Percentiles rank a stretch among this genome's conserved stretches.
phyloP scores from a whole-genome alignment of 306 rosid species.

The Geum urbanum region DNA sequence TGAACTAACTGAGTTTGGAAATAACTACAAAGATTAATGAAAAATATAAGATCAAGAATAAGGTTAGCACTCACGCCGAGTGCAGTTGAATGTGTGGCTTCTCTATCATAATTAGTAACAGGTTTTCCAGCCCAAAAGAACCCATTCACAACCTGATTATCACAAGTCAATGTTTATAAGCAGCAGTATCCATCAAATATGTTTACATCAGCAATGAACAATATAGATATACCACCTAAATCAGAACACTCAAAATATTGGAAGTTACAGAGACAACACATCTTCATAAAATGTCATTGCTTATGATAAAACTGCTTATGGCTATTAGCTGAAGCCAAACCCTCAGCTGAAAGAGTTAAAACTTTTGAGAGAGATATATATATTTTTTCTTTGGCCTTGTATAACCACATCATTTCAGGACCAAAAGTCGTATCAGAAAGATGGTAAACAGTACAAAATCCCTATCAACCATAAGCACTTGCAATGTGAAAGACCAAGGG shows the following conservation, averaged over 20 bases:
- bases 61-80: constrained; percentile 75
- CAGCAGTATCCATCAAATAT: not conserved
- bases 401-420: not conserved
- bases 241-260: not conserved
- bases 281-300: not conserved
- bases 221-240: not conserved
- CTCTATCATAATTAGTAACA: constrained; percentile 54
- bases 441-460: not conserved
- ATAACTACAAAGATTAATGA: not conserved
- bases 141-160: constrained; percentile 86
- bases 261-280: not conserved
- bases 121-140: constrained; percentile 95
- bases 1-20: constrained; percentile 9
- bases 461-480: not conserved
- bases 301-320: not conserved
- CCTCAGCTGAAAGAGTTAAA: not conserved
- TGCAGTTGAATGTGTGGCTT: constrained; percentile 65
- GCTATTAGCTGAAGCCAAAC: constrained; percentile 2
- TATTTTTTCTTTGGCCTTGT: not conserved
- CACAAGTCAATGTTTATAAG: constrained; percentile 20
- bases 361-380: not conserved
- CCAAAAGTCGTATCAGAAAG: not conserved
- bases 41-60: constrained; percentile 18
- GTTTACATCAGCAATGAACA: not conserved
- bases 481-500: constrained; percentile 4